A percentile compares a stretch with the other conserved stretches of the same genome.
These are phyloP conservation scores for Rhodotorula kratochvilovae DNA, from an alignment of 768 basidiomycete genomes.

Conservation along the genomic window DNA sequence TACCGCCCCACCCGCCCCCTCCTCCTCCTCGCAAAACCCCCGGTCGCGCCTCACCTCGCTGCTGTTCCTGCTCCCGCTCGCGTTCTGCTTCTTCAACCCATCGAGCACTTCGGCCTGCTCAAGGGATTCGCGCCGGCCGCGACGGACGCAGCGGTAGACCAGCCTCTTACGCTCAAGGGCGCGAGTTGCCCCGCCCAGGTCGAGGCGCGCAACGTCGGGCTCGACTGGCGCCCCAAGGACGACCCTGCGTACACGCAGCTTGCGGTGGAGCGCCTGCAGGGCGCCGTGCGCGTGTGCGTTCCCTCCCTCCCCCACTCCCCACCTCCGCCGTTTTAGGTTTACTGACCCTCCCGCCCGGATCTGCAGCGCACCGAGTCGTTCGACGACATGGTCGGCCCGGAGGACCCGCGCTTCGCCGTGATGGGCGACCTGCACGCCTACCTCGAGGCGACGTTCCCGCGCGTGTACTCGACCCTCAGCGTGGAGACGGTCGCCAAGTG, in stretches of 20 bases:
- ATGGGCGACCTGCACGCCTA: constrained; percentile 19
- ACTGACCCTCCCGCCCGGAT: neutral
- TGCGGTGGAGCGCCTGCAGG: constrained; percentile 22
- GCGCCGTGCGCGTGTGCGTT: constrained; percentile 20
- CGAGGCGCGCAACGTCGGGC: constrained; percentile 5
- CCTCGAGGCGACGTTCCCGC: constrained; percentile 32
- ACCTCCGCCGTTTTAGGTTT: neutral
- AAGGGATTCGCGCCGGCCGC: no score
- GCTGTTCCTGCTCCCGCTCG: neutral
- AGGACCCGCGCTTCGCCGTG: constrained; percentile 20
- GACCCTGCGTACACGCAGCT: constrained; percentile 7
- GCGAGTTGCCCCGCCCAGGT: constrained; percentile 11
- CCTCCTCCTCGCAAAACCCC: no score
- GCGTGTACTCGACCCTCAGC: constrained; percentile 53
- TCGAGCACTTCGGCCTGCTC: neutral
- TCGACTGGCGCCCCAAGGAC: constrained; percentile 12
- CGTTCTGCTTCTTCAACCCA: neutral
- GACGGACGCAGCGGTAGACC: no score
- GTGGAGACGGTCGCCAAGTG: constrained; percentile 71
- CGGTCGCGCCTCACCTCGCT: neutral
- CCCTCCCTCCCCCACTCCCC: no score
- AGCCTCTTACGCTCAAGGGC: neutral
- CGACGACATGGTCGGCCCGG: constrained; percentile 31
- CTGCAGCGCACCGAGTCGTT: constrained; percentile 31
- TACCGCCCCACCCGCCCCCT: neutral